Conservation (phyloP, 805 yeast genomes). For the Lachancea fermentati region DNA sequence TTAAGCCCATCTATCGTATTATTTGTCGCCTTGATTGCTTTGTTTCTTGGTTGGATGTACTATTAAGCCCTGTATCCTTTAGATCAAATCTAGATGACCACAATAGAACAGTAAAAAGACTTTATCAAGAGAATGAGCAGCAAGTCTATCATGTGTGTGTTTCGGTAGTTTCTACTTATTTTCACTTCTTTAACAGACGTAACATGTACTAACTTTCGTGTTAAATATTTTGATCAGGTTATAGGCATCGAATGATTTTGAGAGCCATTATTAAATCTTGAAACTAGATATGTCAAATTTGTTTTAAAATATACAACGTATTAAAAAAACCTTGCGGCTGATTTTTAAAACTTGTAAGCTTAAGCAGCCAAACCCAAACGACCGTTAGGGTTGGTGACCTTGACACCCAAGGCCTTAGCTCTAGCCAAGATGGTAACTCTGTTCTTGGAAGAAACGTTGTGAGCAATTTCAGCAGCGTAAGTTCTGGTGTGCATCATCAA, state of each 20-base stretch:
- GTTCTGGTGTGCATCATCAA: slow-evolving; percentile 95
- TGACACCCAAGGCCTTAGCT: slow-evolving; percentile 97
- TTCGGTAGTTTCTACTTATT: background rate
- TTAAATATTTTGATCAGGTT: background rate
- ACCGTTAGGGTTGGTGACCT: slow-evolving; percentile 99
- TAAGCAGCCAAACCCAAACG: slow-evolving; percentile 97
- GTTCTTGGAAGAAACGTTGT: slow-evolving; percentile 97
- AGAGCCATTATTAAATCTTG: background rate
- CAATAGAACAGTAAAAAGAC: background rate
- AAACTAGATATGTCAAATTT: background rate
- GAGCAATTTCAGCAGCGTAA: slow-evolving; percentile 99
- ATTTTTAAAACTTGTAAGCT: slow-evolving; percentile 22
- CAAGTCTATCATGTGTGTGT: background rate
- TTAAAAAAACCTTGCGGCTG: slow-evolving; percentile 6
- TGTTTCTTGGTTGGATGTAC: slow-evolving; percentile 66
- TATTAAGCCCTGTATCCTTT: slow-evolving; percentile 34
- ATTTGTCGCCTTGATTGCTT: slow-evolving; percentile 49
- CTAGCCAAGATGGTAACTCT: slow-evolving; percentile 92
- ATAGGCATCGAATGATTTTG: background rate
- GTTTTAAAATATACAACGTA: slow-evolving; percentile 10
- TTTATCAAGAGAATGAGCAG: background rate
- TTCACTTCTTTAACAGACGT: background rate
- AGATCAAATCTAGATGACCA: background rate
- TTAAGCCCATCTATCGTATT: slow-evolving; percentile 49
- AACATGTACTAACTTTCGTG: background rate